Evolutionary conservation across 2,329 filamentous ascomycete genomes (phyloP).

Genomic region (Immersiporthe knoxdaviesiana): DNA sequence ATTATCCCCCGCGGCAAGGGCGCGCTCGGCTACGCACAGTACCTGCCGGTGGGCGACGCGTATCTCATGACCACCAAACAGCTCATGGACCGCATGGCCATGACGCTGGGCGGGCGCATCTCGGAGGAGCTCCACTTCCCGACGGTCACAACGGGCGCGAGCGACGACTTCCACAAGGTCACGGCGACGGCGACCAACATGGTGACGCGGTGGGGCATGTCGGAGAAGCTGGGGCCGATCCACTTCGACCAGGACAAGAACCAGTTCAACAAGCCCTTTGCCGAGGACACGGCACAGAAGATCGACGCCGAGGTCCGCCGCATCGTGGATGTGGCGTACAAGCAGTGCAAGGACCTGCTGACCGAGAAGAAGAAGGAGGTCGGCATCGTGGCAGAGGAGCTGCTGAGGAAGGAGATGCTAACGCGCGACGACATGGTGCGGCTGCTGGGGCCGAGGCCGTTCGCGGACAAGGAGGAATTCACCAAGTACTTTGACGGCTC

Average conservation of each 20-base stretch:
- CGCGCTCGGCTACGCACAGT: conserved; percentile 93
- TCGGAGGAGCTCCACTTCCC: conserved; percentile 97
- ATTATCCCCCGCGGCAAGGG: conserved; percentile 97
- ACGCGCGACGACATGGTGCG: conserved; percentile 90
- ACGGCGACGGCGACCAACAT: conserved; percentile 94
- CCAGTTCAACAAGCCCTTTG: conserved; percentile 91
- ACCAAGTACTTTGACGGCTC: conserved; percentile 80
- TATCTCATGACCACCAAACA: conserved; percentile 96
- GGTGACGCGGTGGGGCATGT: conserved; percentile 99
- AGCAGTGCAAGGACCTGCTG: conserved; percentile 83
- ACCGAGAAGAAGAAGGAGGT: conserved; percentile 86
- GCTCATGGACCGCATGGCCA: conserved; percentile 99
- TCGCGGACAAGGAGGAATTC: conserved; percentile 85
- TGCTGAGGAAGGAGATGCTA: conserved; percentile 89
- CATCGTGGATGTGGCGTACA: conserved; percentile 91
- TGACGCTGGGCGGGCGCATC: conserved; percentile 95
- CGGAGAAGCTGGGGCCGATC: conserved; percentile 86
- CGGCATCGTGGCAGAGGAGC: conserved; percentile 87
- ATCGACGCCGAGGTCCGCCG: conserved; percentile 91
- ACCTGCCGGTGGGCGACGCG: conserved; percentile 86
- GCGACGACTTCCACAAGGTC: conserved; percentile 98
- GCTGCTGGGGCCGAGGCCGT: conserved; percentile 81
- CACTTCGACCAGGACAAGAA: conserved; percentile 86
- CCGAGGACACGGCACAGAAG: conserved; percentile 86
- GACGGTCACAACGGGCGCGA: conserved; percentile 91